These are phyloP conservation scores for Colletotrichum tropicale DNA, from an alignment of 2,329 filamentous ascomycete species.

Conservation along the genomic window DNA sequence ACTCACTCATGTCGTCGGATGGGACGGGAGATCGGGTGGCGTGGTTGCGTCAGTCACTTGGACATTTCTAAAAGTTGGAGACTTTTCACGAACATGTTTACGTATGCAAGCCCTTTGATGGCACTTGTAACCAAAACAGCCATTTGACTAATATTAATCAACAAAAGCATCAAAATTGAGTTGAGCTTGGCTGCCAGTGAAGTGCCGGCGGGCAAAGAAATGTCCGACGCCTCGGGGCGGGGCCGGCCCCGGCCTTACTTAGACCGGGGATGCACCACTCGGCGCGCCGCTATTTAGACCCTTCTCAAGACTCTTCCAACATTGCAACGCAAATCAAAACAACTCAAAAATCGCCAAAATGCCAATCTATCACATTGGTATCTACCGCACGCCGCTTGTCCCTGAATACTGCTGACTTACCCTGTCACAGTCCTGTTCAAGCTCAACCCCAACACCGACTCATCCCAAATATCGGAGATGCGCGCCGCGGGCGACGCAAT, in stretches of 20 bases:
- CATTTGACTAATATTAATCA: not conserved
- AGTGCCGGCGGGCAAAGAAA: not conserved
- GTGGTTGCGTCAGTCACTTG: not conserved
- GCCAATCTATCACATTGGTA: constrained; percentile 14
- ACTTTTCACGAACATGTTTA: not conserved
- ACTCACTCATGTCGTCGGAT: not conserved
- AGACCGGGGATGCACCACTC: not conserved
- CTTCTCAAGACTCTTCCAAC: not conserved
- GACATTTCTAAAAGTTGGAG: not conserved
- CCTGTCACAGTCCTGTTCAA: constrained; percentile 13
- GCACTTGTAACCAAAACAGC: not conserved
- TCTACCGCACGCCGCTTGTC: too few relatives aligned
- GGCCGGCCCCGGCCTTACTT: not conserved
- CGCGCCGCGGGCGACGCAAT: not conserved
- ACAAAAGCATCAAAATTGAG: not conserved
- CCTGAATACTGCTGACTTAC: not conserved
- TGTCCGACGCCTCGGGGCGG: not conserved
- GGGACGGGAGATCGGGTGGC: not conserved
- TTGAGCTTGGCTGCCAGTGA: not conserved
- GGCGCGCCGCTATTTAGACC: not conserved
- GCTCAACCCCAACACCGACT: not conserved
- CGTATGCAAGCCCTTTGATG: not conserved
- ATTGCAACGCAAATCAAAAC: not conserved
- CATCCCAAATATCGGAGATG: not conserved
- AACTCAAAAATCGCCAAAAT: not conserved